phyloP scores from a whole-genome alignment of 148 eudicot genomes.

The Silene uniflora region DNA sequence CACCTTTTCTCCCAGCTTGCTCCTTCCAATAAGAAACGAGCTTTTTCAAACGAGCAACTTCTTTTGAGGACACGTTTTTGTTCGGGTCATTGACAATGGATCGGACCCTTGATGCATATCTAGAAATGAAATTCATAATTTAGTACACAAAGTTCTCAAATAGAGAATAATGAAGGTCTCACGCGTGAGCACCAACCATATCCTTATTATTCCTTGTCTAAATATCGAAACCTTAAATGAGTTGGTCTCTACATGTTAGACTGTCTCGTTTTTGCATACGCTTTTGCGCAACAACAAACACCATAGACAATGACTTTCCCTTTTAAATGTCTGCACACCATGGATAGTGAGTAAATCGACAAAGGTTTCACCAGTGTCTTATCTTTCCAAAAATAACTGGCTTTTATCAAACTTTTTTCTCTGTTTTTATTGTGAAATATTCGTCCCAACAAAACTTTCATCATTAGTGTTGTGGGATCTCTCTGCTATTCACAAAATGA shows the following conservation, averaged over 20 bases:
- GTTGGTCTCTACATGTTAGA: not conserved
- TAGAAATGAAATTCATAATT: slow-evolving; percentile 17
- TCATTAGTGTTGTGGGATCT: too few species aligned
- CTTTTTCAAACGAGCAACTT: slow-evolving; percentile 89
- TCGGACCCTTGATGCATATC: slow-evolving; percentile 97
- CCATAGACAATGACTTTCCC: too few species aligned
- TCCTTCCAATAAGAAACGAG: slow-evolving; percentile 85
- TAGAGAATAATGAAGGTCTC: not conserved
- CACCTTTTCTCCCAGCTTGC: slow-evolving; percentile 90
- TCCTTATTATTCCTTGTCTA: not conserved
- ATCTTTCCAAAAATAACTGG: too few species aligned
- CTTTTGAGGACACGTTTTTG: slow-evolving; percentile 86
- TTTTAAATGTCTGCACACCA: too few species aligned
- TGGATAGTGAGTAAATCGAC: too few species aligned
- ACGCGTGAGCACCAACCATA: not conserved
- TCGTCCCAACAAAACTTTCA: too few species aligned
- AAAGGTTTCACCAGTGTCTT: too few species aligned
- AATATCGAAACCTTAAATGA: not conserved
- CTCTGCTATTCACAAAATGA: too few species aligned
- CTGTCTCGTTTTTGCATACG: too few species aligned
- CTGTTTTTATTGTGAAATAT: too few species aligned
- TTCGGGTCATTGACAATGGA: slow-evolving; percentile 90
- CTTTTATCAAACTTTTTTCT: too few species aligned
- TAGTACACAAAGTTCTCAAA: not conserved
- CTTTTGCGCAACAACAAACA: too few species aligned